phyloP scores from a whole-genome alignment of 495 filamentous ascomycete genomes.

The Extremus antarcticus region DNA sequence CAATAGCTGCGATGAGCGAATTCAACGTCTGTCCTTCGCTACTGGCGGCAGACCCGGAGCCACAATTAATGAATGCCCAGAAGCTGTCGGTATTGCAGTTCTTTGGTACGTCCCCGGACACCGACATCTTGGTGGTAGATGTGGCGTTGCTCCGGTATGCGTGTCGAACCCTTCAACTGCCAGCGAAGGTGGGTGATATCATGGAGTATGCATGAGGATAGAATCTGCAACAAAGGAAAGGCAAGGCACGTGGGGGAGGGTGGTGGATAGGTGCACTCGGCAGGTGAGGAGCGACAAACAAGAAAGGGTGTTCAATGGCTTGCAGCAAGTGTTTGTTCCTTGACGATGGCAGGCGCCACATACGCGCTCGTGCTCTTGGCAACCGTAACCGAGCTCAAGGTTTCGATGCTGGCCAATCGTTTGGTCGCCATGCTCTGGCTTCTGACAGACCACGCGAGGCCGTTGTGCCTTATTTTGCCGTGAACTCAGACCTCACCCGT shows the following conservation, averaged over 20 bases:
- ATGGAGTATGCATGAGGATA: neutral
- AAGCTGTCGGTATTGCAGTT: neutral
- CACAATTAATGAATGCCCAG: conserved; percentile 6
- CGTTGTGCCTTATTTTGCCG: no score
- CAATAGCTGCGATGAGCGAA: conserved; percentile 67
- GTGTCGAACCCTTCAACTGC: neutral
- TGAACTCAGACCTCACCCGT: no score
- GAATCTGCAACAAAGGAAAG: neutral
- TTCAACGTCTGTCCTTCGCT: conserved; percentile 37
- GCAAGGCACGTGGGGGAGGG: no score
- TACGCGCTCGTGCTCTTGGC: neutral
- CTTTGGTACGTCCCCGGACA: neutral
- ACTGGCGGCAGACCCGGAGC: conserved; percentile 16
- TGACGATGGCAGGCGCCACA: neutral
- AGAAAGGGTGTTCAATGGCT: neutral
- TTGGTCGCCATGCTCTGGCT: no score
- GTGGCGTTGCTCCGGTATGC: neutral
- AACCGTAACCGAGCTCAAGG: no score
- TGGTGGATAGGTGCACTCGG: no score
- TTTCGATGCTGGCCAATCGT: no score
- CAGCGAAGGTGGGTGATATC: neutral
- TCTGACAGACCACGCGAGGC: no score
- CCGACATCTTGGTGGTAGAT: neutral
- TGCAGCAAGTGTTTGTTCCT: neutral
- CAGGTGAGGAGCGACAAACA: neutral